These are phyloP conservation scores for Pleurotus eryngii DNA, from an alignment of 768 basidiomycete species.

Conservation along the genomic window DNA sequence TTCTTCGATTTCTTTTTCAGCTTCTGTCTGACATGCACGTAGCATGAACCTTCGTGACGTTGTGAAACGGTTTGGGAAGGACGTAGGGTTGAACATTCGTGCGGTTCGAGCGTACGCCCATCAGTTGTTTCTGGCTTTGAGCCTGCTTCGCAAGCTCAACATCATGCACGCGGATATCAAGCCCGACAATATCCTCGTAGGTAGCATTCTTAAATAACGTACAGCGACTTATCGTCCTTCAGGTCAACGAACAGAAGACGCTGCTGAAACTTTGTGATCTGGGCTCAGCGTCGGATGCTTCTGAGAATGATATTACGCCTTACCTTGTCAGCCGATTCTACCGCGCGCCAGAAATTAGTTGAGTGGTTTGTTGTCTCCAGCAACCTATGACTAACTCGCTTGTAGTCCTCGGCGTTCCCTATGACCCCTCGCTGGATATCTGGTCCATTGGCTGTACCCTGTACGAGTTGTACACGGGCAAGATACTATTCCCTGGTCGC, in stretches of 20 bases:
- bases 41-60: conserved; percentile 99
- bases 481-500: conserved; percentile 95
- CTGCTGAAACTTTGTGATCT: conserved; percentile 93
- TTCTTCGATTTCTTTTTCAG: conserved; percentile 32
- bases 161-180: conserved; percentile 99
- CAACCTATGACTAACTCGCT: conserved; percentile 12
- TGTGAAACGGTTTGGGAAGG: conserved; percentile 97
- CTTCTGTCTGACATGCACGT: neutral
- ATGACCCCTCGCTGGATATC: conserved; percentile 89
- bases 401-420: conserved; percentile 90
- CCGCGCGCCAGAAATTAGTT: conserved; percentile 98
- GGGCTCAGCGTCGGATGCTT: conserved; percentile 93
- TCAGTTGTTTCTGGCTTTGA: conserved; percentile 87
- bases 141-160: conserved; percentile 81
- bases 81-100: conserved; percentile 91
- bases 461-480: conserved; percentile 94
- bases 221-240: neutral
- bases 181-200: conserved; percentile 93
- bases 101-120: conserved; percentile 99
- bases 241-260: conserved; percentile 96
- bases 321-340: conserved; percentile 98
- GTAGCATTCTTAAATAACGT: conserved; percentile 21
- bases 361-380: conserved; percentile 22
- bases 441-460: conserved; percentile 98
- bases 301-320: conserved; percentile 95